Percentiles rank a stretch among this genome's conserved stretches.
Evolutionary conservation across 2,329 filamentous ascomycete genomes (phyloP).

Genomic region (Aspergillus awamori): DNA sequence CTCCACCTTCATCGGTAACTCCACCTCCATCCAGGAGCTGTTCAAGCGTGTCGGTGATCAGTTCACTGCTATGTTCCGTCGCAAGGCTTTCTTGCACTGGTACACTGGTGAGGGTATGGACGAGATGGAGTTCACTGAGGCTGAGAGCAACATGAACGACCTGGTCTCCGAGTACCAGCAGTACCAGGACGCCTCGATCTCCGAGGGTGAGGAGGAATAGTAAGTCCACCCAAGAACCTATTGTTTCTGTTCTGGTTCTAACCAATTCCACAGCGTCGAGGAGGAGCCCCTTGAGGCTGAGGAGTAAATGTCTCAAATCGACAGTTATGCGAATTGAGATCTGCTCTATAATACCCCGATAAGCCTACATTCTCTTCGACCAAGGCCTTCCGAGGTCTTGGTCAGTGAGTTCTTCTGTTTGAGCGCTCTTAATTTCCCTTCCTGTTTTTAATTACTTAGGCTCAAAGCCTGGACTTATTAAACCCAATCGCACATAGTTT

Average conservation of each 20-base stretch:
- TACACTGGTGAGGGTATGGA: slow-evolving; percentile 99
- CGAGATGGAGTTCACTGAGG: slow-evolving; percentile 99
- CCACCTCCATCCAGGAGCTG: slow-evolving; percentile 98
- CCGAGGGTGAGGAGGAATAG: slow-evolving; percentile 96
- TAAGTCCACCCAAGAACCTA: slow-evolving; percentile 35
- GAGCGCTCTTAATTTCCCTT: slow-evolving; percentile 41
- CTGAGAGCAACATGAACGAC: slow-evolving; percentile 99
- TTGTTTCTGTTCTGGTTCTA: slow-evolving; percentile 18
- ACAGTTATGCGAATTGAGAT: slow-evolving; percentile 31
- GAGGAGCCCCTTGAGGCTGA: slow-evolving; percentile 74
- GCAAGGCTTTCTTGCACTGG: slow-evolving; percentile 99
- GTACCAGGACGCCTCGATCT: slow-evolving; percentile 98
- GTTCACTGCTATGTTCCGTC: slow-evolving; percentile 99
- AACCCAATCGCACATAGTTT: slow-evolving; percentile 38
- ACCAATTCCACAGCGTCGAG: slow-evolving; percentile 59
- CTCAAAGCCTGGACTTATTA: slow-evolving; percentile 24
- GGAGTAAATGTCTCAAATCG: slow-evolving; percentile 57
- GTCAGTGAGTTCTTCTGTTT: slow-evolving; percentile 38
- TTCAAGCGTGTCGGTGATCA: slow-evolving; percentile 99
- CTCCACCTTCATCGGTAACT: slow-evolving; percentile 98
- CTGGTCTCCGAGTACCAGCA: slow-evolving; percentile 99
- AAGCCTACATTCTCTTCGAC: slow-evolving; percentile 37
- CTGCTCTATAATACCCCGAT: slow-evolving; percentile 43
- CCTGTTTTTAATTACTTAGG: slow-evolving; percentile 40
- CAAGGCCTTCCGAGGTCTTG: slow-evolving; percentile 22